phyloP scores from a whole-genome alignment of 257 asterid species.

The Solanum infundibuliforme region DNA sequence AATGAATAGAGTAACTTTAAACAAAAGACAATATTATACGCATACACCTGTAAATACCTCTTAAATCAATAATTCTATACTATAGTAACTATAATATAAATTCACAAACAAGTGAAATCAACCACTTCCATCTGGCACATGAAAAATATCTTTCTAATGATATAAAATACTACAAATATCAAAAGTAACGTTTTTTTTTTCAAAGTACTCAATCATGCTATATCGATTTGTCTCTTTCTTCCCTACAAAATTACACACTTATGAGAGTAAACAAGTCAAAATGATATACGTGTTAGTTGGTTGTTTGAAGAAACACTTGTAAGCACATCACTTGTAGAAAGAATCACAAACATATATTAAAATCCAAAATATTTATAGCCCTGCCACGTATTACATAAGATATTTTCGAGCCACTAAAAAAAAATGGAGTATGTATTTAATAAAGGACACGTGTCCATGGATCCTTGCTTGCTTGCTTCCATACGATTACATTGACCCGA shows the following conservation, averaged over 20 bases:
- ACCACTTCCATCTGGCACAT: background rate
- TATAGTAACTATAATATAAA: background rate
- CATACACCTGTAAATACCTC: no score
- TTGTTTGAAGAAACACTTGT: background rate
- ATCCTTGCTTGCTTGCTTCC: background rate
- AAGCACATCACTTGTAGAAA: background rate
- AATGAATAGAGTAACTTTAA: no score
- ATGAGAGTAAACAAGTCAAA: background rate
- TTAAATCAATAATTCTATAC: background rate
- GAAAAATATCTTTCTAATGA: background rate
- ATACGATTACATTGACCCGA: background rate
- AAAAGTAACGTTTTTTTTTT: background rate
- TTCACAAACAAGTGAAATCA: background rate
- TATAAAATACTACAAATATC: background rate
- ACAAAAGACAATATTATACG: no score
- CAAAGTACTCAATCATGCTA: background rate
- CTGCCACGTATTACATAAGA: conserved; percentile 9
- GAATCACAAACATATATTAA: background rate
- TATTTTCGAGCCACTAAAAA: background rate
- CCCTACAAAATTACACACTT: background rate
- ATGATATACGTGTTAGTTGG: background rate
- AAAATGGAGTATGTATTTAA: background rate
- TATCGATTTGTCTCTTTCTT: background rate
- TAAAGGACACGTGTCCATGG: conserved; percentile 2
- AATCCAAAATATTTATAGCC: background rate